These are phyloP conservation scores for Chlorella sp. DNA, from an alignment of 139 green algal genomes.

Conservation along the genomic window DNA sequence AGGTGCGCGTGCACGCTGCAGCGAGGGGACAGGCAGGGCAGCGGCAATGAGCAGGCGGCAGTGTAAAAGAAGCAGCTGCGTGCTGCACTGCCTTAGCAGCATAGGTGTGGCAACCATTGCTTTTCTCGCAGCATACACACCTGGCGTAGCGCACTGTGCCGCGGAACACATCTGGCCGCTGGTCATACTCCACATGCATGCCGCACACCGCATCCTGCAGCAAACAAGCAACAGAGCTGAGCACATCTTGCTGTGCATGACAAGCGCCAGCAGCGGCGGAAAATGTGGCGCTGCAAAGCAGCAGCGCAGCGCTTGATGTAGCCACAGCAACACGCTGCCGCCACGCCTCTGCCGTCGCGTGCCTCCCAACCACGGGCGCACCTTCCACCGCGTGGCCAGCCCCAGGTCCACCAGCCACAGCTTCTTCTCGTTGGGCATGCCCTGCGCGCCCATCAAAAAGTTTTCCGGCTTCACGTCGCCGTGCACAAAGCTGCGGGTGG, in stretches of 20 bases:
- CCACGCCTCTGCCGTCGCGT: background rate
- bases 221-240: background rate
- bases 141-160: slow-evolving; percentile 98
- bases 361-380: no score
- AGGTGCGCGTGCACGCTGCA: background rate
- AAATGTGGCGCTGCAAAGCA: no score
- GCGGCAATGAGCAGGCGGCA: background rate
- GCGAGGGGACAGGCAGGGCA: background rate
- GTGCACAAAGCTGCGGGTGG: slow-evolving; percentile 90
- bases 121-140: background rate
- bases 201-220: slow-evolving; percentile 83
- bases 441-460: slow-evolving; percentile 93
- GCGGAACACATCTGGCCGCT: slow-evolving; percentile 98
- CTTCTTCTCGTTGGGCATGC: slow-evolving; percentile 90
- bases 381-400: slow-evolving; percentile 69
- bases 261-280: no score
- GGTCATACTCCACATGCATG: slow-evolving; percentile 99
- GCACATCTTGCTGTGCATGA: background rate
- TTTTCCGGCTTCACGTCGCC: slow-evolving; percentile 99
- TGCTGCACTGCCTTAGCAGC: no score
- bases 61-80: no score
- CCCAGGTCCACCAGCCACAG: slow-evolving; percentile 98
- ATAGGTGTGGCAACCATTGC: no score
- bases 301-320: no score
- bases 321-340: no score